These are phyloP conservation scores for Agaricus bisporus DNA, from an alignment of 768 basidiomycete genomes.

Conservation along the genomic window DNA sequence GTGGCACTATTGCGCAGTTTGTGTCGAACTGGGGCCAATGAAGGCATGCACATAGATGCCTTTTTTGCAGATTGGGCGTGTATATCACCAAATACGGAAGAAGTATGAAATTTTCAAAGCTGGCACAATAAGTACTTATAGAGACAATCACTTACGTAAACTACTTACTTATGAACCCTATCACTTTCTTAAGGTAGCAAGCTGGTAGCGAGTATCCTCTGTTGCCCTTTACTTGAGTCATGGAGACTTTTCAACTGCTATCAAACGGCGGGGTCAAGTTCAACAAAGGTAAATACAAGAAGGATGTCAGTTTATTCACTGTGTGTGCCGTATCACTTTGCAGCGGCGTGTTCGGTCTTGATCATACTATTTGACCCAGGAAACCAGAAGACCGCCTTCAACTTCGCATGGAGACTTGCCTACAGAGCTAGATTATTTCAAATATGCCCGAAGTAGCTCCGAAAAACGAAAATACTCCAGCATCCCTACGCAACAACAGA, in stretches of 20 bases:
- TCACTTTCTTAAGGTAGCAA: no score
- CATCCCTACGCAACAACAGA: conserved; percentile 18
- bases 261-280: conserved; percentile 83
- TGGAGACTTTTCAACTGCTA: conserved; percentile 88
- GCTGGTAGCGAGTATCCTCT: no score
- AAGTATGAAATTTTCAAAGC: background rate
- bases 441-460: conserved; percentile 57
- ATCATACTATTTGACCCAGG: background rate
- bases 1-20: conserved; percentile 44
- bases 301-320: conserved; percentile 67
- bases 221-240: conserved; percentile 17
- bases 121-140: no score
- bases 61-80: conserved; percentile 53
- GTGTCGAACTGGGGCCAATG: conserved; percentile 50
- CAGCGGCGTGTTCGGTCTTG: background rate
- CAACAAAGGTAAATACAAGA: conserved; percentile 67
- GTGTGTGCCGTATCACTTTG: conserved; percentile 29
- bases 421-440: conserved; percentile 86
- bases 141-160: no score
- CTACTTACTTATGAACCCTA: no score
- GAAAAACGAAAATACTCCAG: conserved; percentile 43
- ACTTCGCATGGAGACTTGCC: conserved; percentile 47
- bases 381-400: conserved; percentile 2
- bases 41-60: no score
- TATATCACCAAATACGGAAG: no score